phyloP scores from a whole-genome alignment of 495 filamentous ascomycete species.

The Geoglossum glabrum region DNA sequence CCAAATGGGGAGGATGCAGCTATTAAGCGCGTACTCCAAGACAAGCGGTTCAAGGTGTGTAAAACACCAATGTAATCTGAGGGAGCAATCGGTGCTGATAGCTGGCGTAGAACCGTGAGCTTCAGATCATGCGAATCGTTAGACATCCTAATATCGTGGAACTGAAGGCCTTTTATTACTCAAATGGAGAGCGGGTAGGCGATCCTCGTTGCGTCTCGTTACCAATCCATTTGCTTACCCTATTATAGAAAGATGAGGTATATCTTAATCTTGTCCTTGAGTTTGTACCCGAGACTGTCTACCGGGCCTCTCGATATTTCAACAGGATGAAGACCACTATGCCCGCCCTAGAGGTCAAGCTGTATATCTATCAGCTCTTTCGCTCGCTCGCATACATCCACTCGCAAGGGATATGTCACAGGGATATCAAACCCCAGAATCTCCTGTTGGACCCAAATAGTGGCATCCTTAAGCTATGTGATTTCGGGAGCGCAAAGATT shows the following conservation, averaged over 20 bases:
- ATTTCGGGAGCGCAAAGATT: constrained; percentile 98
- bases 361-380: constrained; percentile 99
- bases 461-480: constrained; percentile 89
- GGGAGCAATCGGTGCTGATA: constrained; percentile 17
- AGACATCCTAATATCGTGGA: constrained; percentile 97
- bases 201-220: constrained; percentile 9
- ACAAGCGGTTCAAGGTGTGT: constrained; percentile 94
- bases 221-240: not conserved
- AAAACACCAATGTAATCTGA: not conserved
- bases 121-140: constrained; percentile 99
- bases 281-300: constrained; percentile 96
- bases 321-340: constrained; percentile 99
- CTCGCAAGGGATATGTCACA: constrained; percentile 96
- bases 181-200: constrained; percentile 88
- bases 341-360: constrained; percentile 95
- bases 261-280: constrained; percentile 97
- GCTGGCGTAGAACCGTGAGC: constrained; percentile 65
- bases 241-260: constrained; percentile 82
- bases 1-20: constrained; percentile 93
- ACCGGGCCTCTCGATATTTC: constrained; percentile 95
- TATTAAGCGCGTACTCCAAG: constrained; percentile 94
- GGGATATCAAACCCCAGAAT: constrained; percentile 99
- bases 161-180: constrained; percentile 98
- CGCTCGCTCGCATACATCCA: constrained; percentile 96
- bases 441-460: constrained; percentile 76